Percentiles rank a stretch among this genome's conserved stretches.
These are phyloP conservation scores for Aquilaria malaccensis DNA, from an alignment of 345 rosid species.

Conservation along the genomic window DNA sequence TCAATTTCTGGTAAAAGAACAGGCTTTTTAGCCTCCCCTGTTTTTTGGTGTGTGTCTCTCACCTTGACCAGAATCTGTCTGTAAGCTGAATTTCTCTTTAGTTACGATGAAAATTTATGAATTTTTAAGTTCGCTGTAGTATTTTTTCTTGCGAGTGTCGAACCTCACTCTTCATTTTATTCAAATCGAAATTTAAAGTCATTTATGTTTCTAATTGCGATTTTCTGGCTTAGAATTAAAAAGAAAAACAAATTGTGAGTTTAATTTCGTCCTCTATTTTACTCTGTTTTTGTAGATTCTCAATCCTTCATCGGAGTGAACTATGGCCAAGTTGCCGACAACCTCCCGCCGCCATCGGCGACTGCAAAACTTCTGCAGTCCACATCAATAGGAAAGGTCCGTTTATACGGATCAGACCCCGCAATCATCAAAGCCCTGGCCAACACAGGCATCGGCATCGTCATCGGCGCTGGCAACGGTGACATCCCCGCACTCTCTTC, in stretches of 20 bases:
- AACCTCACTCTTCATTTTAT: background rate
- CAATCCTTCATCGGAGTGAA: slow-evolving; percentile 80
- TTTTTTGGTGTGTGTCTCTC: too few relatives aligned
- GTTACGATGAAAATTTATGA: too few relatives aligned
- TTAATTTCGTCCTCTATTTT: background rate
- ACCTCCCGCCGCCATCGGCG: slow-evolving; percentile 65
- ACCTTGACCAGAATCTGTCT: too few relatives aligned
- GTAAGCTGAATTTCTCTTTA: too few relatives aligned
- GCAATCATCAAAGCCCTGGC: slow-evolving; percentile 65
- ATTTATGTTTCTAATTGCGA: background rate
- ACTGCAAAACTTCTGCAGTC: slow-evolving; percentile 78
- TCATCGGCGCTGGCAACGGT: slow-evolving; percentile 58
- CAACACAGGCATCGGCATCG: slow-evolving; percentile 69
- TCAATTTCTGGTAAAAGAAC: background rate
- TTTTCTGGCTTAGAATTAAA: background rate
- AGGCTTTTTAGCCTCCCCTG: too few relatives aligned
- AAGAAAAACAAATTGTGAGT: background rate
- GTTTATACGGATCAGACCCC: slow-evolving; percentile 73
- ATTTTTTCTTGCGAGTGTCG: background rate
- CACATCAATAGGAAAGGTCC: slow-evolving; percentile 61
- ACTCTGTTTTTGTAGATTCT: slow-evolving; percentile 32
- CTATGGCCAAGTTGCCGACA: slow-evolving; percentile 77
- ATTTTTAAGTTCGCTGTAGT: background rate
- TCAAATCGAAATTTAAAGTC: background rate
- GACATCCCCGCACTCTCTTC: slow-evolving; percentile 73